Evolutionary conservation across 1,139 yeast species (phyloP).

Genomic region (Nakaseomyces delphensis): DNA sequence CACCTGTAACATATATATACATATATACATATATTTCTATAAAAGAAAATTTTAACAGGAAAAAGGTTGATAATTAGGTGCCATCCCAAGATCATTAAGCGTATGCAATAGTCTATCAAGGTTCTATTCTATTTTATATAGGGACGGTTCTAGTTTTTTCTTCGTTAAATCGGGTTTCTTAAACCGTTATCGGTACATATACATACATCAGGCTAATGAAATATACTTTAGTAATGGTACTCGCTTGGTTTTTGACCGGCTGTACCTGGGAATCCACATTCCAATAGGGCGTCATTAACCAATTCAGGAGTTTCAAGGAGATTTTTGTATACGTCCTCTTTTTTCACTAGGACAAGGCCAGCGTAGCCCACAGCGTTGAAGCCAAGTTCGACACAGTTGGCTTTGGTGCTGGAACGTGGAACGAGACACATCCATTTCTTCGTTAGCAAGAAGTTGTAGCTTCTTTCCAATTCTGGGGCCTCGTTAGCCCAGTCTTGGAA

Average conservation of each 20-base stretch:
- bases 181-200: too few relatives aligned
- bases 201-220: too few relatives aligned
- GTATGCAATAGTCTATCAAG: background rate
- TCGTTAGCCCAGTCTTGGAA: conserved; percentile 44
- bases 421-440: conserved; percentile 74
- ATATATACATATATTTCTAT: background rate
- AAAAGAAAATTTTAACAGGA: background rate
- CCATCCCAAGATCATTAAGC: too few relatives aligned
- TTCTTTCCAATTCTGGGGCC: conserved; percentile 29
- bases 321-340: conserved; percentile 41
- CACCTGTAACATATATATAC: too few relatives aligned
- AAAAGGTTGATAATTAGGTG: background rate
- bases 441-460: conserved; percentile 78
- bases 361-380: conserved; percentile 74
- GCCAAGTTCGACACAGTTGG: conserved; percentile 38
- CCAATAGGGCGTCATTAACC: conserved; percentile 43
- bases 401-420: conserved; percentile 52
- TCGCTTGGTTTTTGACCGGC: conserved; percentile 38
- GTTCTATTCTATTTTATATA: background rate
- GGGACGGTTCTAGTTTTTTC: too few relatives aligned
- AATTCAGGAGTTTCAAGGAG: conserved; percentile 33
- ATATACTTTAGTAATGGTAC: conserved; percentile 35
- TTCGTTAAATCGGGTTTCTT: too few relatives aligned
- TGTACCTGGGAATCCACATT: conserved; percentile 60
- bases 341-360: conserved; percentile 72